Evolutionary conservation across 2,329 filamentous ascomycete genomes (phyloP), one percentile per base, ranked within the genome.

Genomic region (Ceratocystis cubensis): DNA sequence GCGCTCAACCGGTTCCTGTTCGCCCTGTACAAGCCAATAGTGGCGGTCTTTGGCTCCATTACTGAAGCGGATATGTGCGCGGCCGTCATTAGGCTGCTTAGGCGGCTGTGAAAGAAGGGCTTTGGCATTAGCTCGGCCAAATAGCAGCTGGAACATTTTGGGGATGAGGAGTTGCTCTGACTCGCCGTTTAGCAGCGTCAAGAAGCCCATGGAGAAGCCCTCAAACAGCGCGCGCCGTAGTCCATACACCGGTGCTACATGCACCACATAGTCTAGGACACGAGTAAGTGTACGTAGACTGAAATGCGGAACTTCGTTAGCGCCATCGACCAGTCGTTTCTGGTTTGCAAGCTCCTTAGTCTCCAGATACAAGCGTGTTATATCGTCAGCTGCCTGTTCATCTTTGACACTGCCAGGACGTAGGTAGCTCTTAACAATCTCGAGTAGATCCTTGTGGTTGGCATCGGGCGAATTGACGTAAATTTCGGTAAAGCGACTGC

Each of bases 191-290:
- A 99, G 80, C 5, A 96, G 83, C 0, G 95, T 99, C 66, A 96
- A 78, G 73, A 99, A 99, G 63, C 92, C 94, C 95, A 99, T 99
- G 17, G 90, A 91, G 73, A 97, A 97, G 0, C 94, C 95, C 78
- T 99, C 94, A 69, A 89, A 96, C 1, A 97, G 78, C 10, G 93
- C 89, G 72, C 95, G 81, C 28, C 94, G 85, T 53, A 97, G 78
- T 13, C 89, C 91, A 75, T 96, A 96, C 3, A 88, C 82, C 0
- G 91, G 85, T 0, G 89, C 84, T 69, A 96, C 92, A 65, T 92
- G 88, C 70, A 87, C 86, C 20, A 93, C 91, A 74, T 96, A 99
- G 46, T 87, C 88, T 64, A 99, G 77, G 1, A 94, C 91, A 66
- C 95, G 85, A 22, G 95, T 96, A 61, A 99, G 78, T 0, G 94